Percentiles rank a stretch among this genome's conserved stretches.
Conservation (phyloP, 306 rosid genomes). For the Trifolium subterraneum region DNA sequence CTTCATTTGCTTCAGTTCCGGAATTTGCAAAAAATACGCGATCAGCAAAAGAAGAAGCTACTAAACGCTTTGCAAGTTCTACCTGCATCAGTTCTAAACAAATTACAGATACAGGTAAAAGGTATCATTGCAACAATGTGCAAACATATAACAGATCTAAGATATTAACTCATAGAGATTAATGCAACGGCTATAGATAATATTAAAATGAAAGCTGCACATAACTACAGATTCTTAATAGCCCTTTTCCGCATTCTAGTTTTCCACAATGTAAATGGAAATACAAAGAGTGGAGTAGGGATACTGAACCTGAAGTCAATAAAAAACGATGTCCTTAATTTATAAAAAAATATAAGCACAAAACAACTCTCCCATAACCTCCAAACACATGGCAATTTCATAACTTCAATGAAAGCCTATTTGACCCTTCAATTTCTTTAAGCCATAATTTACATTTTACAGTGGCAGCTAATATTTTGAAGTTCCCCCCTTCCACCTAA, state of each 20-base stretch:
- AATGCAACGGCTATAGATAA: background rate
- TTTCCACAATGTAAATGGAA: constrained; percentile 27
- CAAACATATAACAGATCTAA: background rate
- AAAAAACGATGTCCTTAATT: background rate
- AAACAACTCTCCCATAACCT: constrained; percentile 1
- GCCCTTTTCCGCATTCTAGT: constrained; percentile 4
- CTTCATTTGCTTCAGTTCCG: constrained; percentile 97
- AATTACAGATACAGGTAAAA: constrained; percentile 6
- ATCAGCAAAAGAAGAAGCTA: constrained; percentile 78
- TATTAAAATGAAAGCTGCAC: constrained; percentile 6
- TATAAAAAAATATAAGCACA: background rate
- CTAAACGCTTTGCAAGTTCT: constrained; percentile 81
- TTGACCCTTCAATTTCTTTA: constrained; percentile 20
- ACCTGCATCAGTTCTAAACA: constrained; percentile 58
- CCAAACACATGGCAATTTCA: constrained; percentile 1
- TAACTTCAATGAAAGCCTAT: background rate
- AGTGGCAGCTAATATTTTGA: background rate
- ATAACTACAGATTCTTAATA: constrained; percentile 4
- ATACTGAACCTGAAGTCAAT: constrained; percentile 3
- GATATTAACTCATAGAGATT: constrained; percentile 19
- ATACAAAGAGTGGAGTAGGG: constrained; percentile 6
- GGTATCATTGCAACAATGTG: constrained; percentile 9
- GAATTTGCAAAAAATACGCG: constrained; percentile 86
- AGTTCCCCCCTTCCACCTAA: constrained; percentile 4
- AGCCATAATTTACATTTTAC: constrained; percentile 31